Base-by-base conservation (phyloP, 257 asterid species). In the Jacaranda mimosifolia region DNA sequence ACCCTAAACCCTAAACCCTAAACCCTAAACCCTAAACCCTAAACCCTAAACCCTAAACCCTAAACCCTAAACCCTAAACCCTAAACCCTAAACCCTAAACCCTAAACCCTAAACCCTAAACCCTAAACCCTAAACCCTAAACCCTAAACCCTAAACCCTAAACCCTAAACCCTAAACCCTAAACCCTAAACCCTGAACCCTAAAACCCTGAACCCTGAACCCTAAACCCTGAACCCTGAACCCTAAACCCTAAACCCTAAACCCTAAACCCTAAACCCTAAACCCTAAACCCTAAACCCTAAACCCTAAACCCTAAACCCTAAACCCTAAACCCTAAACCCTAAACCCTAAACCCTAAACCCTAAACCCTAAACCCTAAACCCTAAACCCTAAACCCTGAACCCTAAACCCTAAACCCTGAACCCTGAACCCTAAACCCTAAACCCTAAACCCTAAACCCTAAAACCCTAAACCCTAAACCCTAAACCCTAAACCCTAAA, bases 381-480 rank as follows among this genome's bases (percentile, higher is more conserved):
- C 75, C 83, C 80, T 68, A 65, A 80, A 74, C 75, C 83, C 77
- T 46, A 73, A 80, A 68, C 81, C 81, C 70, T 75, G 53, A 76
- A 76, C 56, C 80, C 80, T 52, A 65, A 77, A 67, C 68, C 81
- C 69, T 40, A 67, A 80, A 62, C 83, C 83, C 53, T 39, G 74
- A 73, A 53, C 83, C 83, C 58, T 17, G 74, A 76, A 52, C 65
- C 80, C 80, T 57, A 67, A n/a, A n/a, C n/a, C n/a, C n/a, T n/a
- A n/a, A n/a, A n/a, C n/a, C n/a, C n/a, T n/a, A n/a, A n/a, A n/a
- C n/a, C n/a, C n/a, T n/a, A n/a, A n/a, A n/a, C n/a, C n/a, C n/a
- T n/a, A n/a, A n/a, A 80, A 74, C 83, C 83, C 80, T 66, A 68
- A 80, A 80, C 83, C 83, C 80, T 68, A 73, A 80, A 74, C 80